Percentiles rank a stretch among this genome's conserved stretches.
These are phyloP conservation scores for Trichoderma virens DNA, from an alignment of 495 filamentous ascomycete genomes.

Conservation along the genomic window DNA sequence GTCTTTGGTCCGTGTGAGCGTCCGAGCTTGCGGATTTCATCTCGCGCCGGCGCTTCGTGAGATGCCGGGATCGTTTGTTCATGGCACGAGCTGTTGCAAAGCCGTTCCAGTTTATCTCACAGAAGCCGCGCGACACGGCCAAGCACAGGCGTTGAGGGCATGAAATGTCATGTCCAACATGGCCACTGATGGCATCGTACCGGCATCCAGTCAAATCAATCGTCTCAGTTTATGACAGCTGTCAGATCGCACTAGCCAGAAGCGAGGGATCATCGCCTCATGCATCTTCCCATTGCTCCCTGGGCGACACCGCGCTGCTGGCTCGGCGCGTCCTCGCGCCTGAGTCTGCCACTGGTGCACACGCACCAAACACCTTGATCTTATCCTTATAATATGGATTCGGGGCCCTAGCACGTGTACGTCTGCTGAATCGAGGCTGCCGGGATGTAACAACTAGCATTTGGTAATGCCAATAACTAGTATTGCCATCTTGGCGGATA, in stretches of 20 bases:
- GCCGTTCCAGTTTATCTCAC: too few species aligned
- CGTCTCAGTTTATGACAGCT: neutral
- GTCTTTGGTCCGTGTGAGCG: neutral
- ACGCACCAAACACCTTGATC: neutral
- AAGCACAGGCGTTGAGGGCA: too few species aligned
- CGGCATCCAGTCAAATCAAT: neutral
- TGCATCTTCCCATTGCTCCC: neutral
- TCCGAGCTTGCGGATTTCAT: neutral
- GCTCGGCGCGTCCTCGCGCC: conserved; percentile 5
- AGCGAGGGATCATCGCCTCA: neutral
- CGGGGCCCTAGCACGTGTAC: neutral
- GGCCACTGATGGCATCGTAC: neutral
- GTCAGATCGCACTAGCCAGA: conserved; percentile 1
- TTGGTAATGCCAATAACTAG: too few species aligned
- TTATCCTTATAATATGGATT: neutral
- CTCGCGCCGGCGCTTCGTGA: neutral
- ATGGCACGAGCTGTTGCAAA: too few species aligned
- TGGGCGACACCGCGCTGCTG: neutral
- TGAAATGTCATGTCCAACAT: too few species aligned
- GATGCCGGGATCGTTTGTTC: neutral
- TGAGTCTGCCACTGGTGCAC: neutral
- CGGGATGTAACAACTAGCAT: too few species aligned
- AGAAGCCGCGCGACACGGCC: too few species aligned
- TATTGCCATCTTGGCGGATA: too few species aligned
- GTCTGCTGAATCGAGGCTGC: neutral